Base-by-base conservation (phyloP, 495 filamentous ascomycete species). In the Neurospora sp. region DNA sequence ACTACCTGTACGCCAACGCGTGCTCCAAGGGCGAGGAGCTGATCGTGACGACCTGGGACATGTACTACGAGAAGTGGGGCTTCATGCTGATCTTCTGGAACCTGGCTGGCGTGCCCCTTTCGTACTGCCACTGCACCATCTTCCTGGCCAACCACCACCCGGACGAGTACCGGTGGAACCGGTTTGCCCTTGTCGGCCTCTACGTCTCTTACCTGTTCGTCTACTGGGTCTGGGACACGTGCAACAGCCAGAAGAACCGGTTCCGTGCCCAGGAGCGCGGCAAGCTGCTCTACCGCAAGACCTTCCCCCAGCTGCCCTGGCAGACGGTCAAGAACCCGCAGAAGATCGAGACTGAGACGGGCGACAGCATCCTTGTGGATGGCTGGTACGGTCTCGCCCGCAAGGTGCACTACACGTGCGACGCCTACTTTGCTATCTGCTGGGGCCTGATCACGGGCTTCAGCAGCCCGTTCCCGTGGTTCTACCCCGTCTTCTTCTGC, bases 11-110 rank as follows among this genome's bases (percentile, higher is more conserved):
- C 79, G 94, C 94, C 79, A 97, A 97, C 82, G 96, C 96, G 61
- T 97, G 94, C 85, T 90, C 91, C 76, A 99, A 99, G 84, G 96
- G 93, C 69, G 96, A 99, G 84, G 94, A 99, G 84, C 88, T 93
- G 78, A 97, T 99, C 83, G 86, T 93, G 69, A 92, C 92, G 11
- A 97, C 95, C 22, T 99, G 95, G 81, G 96, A 99, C 81, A 98
- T 99, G 93, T 97, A 97, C 87, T 94, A 95, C 79, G 96, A 99
- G 86, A 99, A 99, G 86, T 97, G 94, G 93, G 96, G 96, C 77
- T 99, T 98, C 85, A 97, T 99, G 95, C 88, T 99, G 71, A 97
- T 97, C 82, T 99, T 99, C 89, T 99, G 96, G 96, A 99, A 99
- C 83, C 85, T 99, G 79, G 94, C 94, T 71, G 96, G 96, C 75